Percentiles rank a stretch among this genome's conserved stretches.
Conservation (phyloP, 2,329 filamentous ascomycete species). For the Colletotrichum orchidophilum region DNA sequence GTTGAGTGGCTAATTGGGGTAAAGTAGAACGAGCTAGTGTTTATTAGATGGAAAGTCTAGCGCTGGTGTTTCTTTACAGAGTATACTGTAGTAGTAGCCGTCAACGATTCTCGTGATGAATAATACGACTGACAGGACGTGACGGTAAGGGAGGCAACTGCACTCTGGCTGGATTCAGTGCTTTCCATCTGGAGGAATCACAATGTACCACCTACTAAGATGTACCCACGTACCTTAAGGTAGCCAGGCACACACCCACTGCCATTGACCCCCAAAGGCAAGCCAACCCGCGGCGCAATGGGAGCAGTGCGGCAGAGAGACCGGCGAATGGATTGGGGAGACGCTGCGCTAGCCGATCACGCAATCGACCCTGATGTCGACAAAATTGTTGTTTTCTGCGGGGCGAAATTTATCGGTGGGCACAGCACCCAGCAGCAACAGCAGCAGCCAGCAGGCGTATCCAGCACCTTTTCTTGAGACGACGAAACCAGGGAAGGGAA, state of each 20-base stretch:
- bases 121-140: neutral
- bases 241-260: neutral
- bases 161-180: neutral
- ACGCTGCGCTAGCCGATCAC: conserved; percentile 45
- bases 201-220: neutral
- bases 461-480: neutral
- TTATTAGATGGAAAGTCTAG: neutral
- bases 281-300: conserved; percentile 14
- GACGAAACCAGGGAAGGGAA: conserved; percentile 14
- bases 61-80: neutral
- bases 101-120: neutral
- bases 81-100: neutral
- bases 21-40: no score
- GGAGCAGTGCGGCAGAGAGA: conserved; percentile 24
- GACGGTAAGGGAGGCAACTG: neutral
- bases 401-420: conserved; percentile 27
- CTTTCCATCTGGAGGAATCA: neutral
- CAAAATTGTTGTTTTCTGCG: conserved; percentile 35
- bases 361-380: conserved; percentile 42
- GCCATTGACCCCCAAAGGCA: conserved; percentile 1
- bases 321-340: conserved; percentile 32
- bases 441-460: neutral
- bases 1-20: neutral
- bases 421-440: conserved; percentile 4
- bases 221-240: no score